Conservation (phyloP, 2,329 filamentous ascomycete genomes). For the Clarireedia hainanense region DNA sequence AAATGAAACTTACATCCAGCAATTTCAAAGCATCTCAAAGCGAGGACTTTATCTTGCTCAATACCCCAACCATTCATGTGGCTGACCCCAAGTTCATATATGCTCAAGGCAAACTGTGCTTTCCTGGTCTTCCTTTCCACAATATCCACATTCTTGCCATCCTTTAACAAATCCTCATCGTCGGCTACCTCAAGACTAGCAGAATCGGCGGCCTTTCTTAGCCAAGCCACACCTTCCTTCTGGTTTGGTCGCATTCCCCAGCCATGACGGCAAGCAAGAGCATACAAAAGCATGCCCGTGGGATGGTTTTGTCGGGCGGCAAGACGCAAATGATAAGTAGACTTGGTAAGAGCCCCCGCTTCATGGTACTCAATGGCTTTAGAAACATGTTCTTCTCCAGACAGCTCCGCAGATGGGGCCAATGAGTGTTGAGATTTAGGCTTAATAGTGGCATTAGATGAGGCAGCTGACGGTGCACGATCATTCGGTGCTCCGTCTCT, state of each 20-base stretch:
- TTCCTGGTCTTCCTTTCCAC: conserved; percentile 73
- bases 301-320: conserved; percentile 80
- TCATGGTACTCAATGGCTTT: conserved; percentile 90
- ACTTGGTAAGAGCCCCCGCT: conserved; percentile 79
- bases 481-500: conserved; percentile 33
- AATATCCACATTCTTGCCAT: conserved; percentile 55
- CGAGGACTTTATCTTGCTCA: conserved; percentile 80
- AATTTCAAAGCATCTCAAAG: conserved; percentile 90
- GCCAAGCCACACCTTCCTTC: conserved; percentile 82
- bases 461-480: conserved; percentile 18
- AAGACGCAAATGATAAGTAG: conserved; percentile 88
- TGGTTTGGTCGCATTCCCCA: conserved; percentile 97
- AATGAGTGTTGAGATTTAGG: conserved; percentile 40
- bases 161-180: conserved; percentile 60
- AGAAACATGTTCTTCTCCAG: conserved; percentile 79
- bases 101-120: conserved; percentile 88
- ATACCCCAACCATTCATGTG: conserved; percentile 99
- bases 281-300: conserved; percentile 93
- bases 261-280: conserved; percentile 87
- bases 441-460: conserved; percentile 29
- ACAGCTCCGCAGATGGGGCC: conserved; percentile 58
- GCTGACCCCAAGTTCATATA: conserved; percentile 93
- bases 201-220: conserved; percentile 81
- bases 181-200: conserved; percentile 77
- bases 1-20: conserved; percentile 61